Base-by-base conservation (phyloP, 2,329 filamentous ascomycete species). In the Elsinoe arachidis region DNA sequence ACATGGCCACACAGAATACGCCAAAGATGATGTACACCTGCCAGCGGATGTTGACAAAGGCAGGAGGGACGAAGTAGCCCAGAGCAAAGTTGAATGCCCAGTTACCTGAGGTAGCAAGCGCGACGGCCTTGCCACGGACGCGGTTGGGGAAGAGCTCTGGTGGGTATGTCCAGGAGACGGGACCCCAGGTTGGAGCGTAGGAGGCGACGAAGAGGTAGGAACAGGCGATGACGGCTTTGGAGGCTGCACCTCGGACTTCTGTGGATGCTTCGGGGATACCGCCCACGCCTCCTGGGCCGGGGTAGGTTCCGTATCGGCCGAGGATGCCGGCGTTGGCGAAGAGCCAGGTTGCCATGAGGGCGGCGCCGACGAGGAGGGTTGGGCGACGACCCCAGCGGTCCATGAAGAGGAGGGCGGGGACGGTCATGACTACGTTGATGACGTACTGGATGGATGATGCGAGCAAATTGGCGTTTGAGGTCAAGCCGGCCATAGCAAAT, bases 381-480 rank as follows among this genome's bases (percentile, higher is more conserved):
- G 75, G 75, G 41, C 86, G 87, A 61, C 88, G 87, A 47, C 88
- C 88, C 83, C 85, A 88, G 57, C 78, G 76, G 63, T 93, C 88
- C 64, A 91, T 80, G 74, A 76, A 91, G 58, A 91, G 71, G 21
- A 92, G 78, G 1, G 87, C 87, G 0, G 87, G 86, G 2, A 91
- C 69, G 0, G 88, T 92, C 83, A 89, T 88, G 55, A 84, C 60
- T 1, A 92, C 87, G 69, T 91, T 91, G 75, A 92, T 88, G 64
- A 90, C 78, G 68, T 87, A 88, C 66, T 88, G 83, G 61, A 88
- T 88, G 9, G 80, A 82, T 15, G 83, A 86, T 6, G 85, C 79
- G 44, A 87, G 70, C 7, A 89, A 77, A 37, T 82, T 79, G 55
- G 76, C 78, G 63, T 81, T 75, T 2, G 60, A 63, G 4, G 56